Evolutionary conservation across 108 stramenopile species (phyloP).

Genomic region (Poteriospumella lacustris): DNA sequence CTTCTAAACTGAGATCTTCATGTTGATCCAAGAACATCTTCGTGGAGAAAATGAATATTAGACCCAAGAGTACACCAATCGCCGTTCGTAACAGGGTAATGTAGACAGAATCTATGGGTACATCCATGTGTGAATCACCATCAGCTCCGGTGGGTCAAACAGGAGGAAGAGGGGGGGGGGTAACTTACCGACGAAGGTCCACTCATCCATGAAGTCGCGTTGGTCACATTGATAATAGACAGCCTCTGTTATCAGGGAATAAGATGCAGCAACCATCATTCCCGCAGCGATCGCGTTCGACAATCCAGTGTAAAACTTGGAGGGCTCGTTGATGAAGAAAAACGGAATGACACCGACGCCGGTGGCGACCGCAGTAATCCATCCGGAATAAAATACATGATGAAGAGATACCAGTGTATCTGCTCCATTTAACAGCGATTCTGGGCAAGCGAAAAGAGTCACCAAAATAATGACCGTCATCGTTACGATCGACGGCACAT

Average conservation of each 20-base stretch:
- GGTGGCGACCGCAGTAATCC: conserved; percentile 89
- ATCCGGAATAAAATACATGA: conserved; percentile 92
- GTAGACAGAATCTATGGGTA: not conserved
- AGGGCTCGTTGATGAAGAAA: conserved; percentile 62
- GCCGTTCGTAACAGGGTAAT: conserved; percentile 50
- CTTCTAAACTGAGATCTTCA: conserved; percentile 79
- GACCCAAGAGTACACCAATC: conserved; percentile 65
- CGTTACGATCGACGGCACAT: too few relatives aligned
- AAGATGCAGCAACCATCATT: conserved; percentile 93
- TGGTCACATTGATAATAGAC: conserved; percentile 62
- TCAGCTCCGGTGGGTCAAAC: too few relatives aligned
- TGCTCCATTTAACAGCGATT: too few relatives aligned
- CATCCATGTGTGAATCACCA: not conserved
- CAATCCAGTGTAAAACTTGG: conserved; percentile 70
- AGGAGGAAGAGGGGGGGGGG: too few relatives aligned
- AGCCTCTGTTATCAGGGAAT: conserved; percentile 76
- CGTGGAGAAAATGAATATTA: conserved; percentile 71
- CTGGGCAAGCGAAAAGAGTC: too few relatives aligned
- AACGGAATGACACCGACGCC: conserved; percentile 89
- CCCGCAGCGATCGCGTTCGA: conserved; percentile 92
- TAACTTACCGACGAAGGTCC: not conserved
- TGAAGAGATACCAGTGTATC: not conserved
- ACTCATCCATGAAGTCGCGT: conserved; percentile 38
- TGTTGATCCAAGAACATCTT: conserved; percentile 70
- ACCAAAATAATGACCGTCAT: too few relatives aligned